Evolutionary conservation across 192 early-diverging fungal species (phyloP), one percentile per base, ranked within the genome.

Genomic region (Diversispora eburnea): DNA sequence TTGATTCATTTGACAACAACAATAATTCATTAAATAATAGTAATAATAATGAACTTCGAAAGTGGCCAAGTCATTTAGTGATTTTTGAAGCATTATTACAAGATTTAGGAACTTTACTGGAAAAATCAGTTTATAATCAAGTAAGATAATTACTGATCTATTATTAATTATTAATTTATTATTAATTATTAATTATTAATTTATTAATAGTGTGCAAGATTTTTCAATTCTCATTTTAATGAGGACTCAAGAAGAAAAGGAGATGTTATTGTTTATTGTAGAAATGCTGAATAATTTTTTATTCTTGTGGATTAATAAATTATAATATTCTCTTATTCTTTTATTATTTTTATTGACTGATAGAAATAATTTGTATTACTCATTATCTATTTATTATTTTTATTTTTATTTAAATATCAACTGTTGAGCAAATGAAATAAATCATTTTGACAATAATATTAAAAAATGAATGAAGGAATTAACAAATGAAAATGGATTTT

Each of bases 211-310:
- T 88, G 89, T 60, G 77, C 85, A 33, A 81, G 94, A 56, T 96
- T 98, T 76, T 98, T 98, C 76, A 98, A 98, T 76, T 88, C 88
- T 10, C 94, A 97, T 76, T 93, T 93, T 63, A 88, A 88, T 78
- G 91, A 90, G 54, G 96, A 98, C 77, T 74, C 80, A 0, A 81
- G 93, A 70, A 84, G 94, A 54, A 69, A 72, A 61, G 95, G 94
- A 52, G 94, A 96, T 79, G 90, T 97, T 19, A 77, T 98, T 19
- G 88, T 96, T 0, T 89, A 87, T 72, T 91, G 88, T 66, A 52
- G n/a, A 63, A 43, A 10, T 4, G 9, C 51, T 54, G 25, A 33
- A 2, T 33, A 33, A 33, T 33, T 33, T 33, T 33, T 33, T 33
- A 33, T 33, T 33, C 25, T 33, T 33, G 25, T 33, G 25, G 25